A percentile compares a stretch with the other conserved stretches of the same genome.
These are phyloP conservation scores for Wallacemonas sp. DNA, from an alignment of 208 protist species.

Conservation along the genomic window DNA sequence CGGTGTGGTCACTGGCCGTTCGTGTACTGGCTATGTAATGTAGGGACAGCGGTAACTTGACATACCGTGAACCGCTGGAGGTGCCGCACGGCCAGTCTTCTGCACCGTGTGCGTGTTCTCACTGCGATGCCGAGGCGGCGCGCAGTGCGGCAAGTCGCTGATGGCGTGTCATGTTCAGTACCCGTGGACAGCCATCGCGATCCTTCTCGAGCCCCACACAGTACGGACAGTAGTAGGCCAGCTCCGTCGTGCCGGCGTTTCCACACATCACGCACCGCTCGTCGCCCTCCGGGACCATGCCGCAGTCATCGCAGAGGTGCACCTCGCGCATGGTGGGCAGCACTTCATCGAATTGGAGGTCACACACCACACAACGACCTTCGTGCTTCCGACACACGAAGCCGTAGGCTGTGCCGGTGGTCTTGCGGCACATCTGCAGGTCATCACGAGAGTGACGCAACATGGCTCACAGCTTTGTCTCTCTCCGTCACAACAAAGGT, in stretches of 20 bases:
- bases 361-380: slow-evolving; percentile 89
- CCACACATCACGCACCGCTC: slow-evolving; percentile 88
- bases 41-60: no score
- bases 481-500: no score
- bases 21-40: no score
- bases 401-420: slow-evolving; percentile 53
- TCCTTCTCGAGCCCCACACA: slow-evolving; percentile 89
- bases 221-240: slow-evolving; percentile 90
- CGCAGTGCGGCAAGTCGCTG: slow-evolving; percentile 60
- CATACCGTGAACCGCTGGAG: no score
- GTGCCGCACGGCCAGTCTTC: no score
- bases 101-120: not conserved
- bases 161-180: slow-evolving; percentile 73
- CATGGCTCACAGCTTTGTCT: no score
- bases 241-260: slow-evolving; percentile 40
- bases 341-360: slow-evolving; percentile 75
- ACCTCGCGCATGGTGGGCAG: slow-evolving; percentile 76
- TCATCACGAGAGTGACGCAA: slow-evolving; percentile 82
- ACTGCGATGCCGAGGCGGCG: not conserved
- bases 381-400: slow-evolving; percentile 87
- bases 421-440: slow-evolving; percentile 89
- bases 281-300: slow-evolving; percentile 64
- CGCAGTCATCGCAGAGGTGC: slow-evolving; percentile 88
- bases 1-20: no score
- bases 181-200: slow-evolving; percentile 83